Base-by-base conservation (phyloP, 2,329 filamentous ascomycete genomes). In the Cercospora brassicicola region DNA sequence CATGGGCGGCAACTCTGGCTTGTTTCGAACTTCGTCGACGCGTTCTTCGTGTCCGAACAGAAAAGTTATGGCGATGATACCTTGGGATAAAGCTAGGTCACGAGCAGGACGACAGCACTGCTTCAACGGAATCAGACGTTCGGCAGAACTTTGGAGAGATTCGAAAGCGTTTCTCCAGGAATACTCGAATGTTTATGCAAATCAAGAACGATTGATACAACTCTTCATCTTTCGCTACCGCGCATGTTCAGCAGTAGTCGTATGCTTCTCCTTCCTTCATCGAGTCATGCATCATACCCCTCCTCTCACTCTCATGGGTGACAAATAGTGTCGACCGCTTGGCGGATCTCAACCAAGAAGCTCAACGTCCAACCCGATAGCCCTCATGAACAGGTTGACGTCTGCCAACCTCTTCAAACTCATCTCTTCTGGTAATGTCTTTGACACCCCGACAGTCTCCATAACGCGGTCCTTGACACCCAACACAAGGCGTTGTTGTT, bases 381-480 rank as follows among this genome's bases (percentile, higher is more conserved):
- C 95, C 76, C 93, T 91, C 94, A 99, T 97, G 80, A 99, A 99
- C 65, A 99, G 83, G 79, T 99, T 99, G 73, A 99, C 95, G 77
- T 97, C 97, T 67, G 91, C 90, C 67, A 97, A 84, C 68, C 94
- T 90, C 78, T 92, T 89, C 68, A 89, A 89, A 11, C 91, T 90
- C 89, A 98, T 92, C 66, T 95, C 91, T 15, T 90, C 86, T 18
- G 95, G 94, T 36, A 99, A 84, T 1, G 92, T 94, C 85, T 97
- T 97, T 75, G 92, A 91, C 62, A 96, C 88, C 31, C 87, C 84
- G 10, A 99, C 93, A 0, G 95, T 98, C 78, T 97, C 94, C 88
- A 98, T 96, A 67, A 99, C 95, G 64, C 94, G 90, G 76, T 99
- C 95, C 87, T 98, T 99, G 74, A 99, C 95, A 48, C 93, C 94